Evolutionary conservation across 106 monocot genomes (phyloP).

Genomic region (Alisma plantagoaquatica): DNA sequence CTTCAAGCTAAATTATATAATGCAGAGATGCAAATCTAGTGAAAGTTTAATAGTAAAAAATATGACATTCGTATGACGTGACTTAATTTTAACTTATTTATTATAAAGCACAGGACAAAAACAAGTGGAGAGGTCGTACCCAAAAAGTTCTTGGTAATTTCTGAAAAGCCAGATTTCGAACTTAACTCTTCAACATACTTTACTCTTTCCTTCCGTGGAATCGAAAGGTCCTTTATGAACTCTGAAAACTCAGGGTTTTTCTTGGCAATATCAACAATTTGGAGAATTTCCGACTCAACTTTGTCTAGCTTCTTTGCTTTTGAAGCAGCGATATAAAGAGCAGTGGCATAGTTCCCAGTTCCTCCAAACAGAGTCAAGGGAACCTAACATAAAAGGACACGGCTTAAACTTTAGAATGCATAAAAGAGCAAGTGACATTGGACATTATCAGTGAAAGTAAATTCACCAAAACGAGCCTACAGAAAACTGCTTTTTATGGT

Average conservation of each 20-base stretch:
- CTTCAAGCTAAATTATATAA: too few relatives aligned
- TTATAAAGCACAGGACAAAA: too few relatives aligned
- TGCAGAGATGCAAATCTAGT: too few relatives aligned
- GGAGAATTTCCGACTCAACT: conserved; percentile 69
- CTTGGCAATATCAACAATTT: conserved; percentile 64
- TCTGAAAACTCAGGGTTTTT: conserved; percentile 61
- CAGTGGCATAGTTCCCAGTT: conserved; percentile 80
- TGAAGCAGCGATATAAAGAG: conserved; percentile 69
- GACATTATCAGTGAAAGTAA: too few relatives aligned
- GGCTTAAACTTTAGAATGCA: too few relatives aligned
- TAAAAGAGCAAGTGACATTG: too few relatives aligned
- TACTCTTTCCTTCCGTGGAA: conserved; percentile 53
- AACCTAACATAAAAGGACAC: conserved; percentile 37
- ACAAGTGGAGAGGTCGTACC: conserved; percentile 29
- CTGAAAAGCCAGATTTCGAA: conserved; percentile 66
- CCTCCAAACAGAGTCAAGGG: conserved; percentile 68
- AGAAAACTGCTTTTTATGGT: too few relatives aligned
- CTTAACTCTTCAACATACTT: conserved; percentile 67
- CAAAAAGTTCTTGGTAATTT: conserved; percentile 80
- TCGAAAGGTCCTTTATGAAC: conserved; percentile 69
- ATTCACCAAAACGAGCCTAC: too few relatives aligned
- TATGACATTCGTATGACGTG: too few relatives aligned
- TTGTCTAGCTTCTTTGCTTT: conserved; percentile 61
- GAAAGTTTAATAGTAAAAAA: too few relatives aligned
- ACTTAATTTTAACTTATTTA: too few relatives aligned